These are phyloP conservation scores for Zymoseptoria tritici DNA, from an alignment of 2,329 filamentous ascomycete genomes.

Conservation along the genomic window DNA sequence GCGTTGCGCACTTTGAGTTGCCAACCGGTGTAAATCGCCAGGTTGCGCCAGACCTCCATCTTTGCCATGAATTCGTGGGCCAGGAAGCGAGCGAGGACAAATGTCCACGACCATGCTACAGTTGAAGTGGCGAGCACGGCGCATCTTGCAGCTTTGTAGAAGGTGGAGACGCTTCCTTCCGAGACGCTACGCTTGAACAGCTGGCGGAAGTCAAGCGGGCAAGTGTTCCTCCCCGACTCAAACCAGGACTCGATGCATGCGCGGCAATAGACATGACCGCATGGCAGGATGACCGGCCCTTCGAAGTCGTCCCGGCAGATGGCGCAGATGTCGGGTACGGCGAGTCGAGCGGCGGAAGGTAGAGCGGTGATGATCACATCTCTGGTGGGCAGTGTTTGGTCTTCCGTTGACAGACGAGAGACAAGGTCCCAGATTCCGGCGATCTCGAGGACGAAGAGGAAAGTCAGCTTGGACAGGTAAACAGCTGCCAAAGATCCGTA, in stretches of 20 bases:
- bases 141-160: background rate
- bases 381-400: background rate
- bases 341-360: background rate
- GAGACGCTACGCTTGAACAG: background rate
- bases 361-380: background rate
- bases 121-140: background rate
- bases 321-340: background rate
- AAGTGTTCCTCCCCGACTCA: background rate
- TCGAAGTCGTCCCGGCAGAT: background rate
- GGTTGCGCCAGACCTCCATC: background rate
- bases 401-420: background rate
- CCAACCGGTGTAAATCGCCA: background rate
- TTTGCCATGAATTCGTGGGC: background rate
- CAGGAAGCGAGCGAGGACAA: background rate
- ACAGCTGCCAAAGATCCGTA: background rate
- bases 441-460: background rate
- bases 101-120: background rate
- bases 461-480: background rate
- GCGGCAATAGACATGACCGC: conserved; percentile 5
- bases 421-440: background rate
- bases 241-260: conserved; percentile 5
- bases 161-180: background rate
- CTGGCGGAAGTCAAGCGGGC: background rate
- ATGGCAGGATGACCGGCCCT: background rate
- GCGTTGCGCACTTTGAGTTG: background rate